Conservation (phyloP, 2,329 filamentous ascomycete species). For the Cryphonectria naterciae region DNA sequence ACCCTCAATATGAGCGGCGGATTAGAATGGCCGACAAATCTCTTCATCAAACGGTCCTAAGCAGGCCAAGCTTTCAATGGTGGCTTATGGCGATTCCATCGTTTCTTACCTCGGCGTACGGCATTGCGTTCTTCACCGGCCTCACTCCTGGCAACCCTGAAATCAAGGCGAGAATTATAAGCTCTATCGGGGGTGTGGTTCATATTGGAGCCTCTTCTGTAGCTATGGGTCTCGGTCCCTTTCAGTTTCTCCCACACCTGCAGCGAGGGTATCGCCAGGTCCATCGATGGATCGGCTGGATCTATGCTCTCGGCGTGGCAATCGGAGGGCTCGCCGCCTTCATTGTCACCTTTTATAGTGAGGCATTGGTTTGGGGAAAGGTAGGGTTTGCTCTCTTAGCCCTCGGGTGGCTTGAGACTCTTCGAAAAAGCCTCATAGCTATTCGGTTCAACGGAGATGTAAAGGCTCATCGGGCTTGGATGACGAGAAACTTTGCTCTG, state of each 20-base stretch:
- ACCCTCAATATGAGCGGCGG: too few species aligned
- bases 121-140: too few species aligned
- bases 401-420: too few species aligned
- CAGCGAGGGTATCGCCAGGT: not conserved
- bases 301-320: not conserved
- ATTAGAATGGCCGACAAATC: too few species aligned
- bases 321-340: not conserved
- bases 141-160: too few species aligned
- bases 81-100: too few species aligned
- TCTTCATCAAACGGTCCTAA: too few species aligned
- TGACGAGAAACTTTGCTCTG: constrained; percentile 1
- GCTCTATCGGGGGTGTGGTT: not conserved
- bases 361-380: too few species aligned
- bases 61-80: too few species aligned
- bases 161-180: not conserved
- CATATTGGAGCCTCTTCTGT: not conserved
- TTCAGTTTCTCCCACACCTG: not conserved
- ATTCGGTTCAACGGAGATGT: not conserved
- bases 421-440: not conserved
- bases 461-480: not conserved
- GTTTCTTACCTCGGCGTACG: too few species aligned
- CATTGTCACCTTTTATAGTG: not conserved
- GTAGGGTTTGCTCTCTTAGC: too few species aligned
- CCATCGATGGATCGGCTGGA: not conserved
- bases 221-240: constrained; percentile 6